A percentile compares a stretch with the other conserved stretches of the same genome.
These are phyloP conservation scores for Beta corolliflora DNA, from an alignment of 179 eudicot genomes.

Conservation along the genomic window DNA sequence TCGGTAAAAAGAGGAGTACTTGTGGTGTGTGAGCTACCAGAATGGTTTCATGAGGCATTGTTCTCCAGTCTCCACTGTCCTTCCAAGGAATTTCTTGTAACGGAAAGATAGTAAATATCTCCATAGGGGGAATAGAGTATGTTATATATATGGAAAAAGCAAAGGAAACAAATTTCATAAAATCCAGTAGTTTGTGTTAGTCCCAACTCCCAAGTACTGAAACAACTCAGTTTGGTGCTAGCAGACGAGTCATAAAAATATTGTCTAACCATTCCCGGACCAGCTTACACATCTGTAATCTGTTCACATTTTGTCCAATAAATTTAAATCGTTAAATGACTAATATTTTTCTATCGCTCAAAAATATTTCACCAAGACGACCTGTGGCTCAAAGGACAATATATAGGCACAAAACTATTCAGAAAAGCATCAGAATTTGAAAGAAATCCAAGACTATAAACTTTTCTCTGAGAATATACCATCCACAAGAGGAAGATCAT, in stretches of 20 bases:
- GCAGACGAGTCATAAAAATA: background rate
- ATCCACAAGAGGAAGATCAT: slow-evolving; percentile 80
- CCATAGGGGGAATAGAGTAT: background rate
- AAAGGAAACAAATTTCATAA: background rate
- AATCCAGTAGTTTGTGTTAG: background rate
- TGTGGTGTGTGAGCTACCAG: too few species aligned
- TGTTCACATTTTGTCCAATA: background rate
- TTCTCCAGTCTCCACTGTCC: background rate
- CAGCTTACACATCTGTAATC: background rate
- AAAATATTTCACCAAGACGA: background rate
- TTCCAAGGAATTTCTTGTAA: background rate
- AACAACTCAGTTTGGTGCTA: background rate
- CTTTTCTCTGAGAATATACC: slow-evolving; percentile 41
- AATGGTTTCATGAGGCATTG: background rate
- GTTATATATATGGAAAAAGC: background rate
- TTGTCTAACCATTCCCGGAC: background rate
- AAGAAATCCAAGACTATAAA: background rate
- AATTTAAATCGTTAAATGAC: background rate
- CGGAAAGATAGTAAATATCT: background rate
- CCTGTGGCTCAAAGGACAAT: background rate
- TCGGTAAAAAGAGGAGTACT: too few species aligned
- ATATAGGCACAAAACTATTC: background rate
- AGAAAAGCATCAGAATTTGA: background rate
- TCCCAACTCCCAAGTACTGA: too few species aligned
- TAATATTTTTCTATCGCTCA: background rate